Evolutionary conservation across 331 rosid species (phyloP), one percentile per base, ranked within the genome.

Genomic region (Pyrus hybrid): DNA sequence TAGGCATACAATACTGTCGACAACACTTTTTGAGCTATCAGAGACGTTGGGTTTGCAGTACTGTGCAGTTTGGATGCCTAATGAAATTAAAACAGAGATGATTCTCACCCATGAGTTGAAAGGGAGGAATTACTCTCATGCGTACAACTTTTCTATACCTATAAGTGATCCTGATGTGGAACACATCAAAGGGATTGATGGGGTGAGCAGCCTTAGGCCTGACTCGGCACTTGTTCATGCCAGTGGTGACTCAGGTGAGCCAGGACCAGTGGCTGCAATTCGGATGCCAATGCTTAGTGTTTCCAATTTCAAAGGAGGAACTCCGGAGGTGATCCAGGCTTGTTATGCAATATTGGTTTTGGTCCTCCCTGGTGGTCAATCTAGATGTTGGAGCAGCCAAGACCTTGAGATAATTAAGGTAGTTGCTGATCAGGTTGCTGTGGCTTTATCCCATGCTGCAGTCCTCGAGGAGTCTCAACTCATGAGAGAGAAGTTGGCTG

Each of bases 281-380:
- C 80, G 99, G 75, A 92, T 95, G 99, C 99, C 99, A 16, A 92
- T 95, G 99, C 92, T 95, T 68, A 91, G 96, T n/a, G 97, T 90
- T 71, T 86, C 85, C 68, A 89, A 95, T 79, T 95, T 95, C 72
- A 92, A 92, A 85, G 97, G 99, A 65, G 97, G 99, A 33, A 95
- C 99, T 25, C 99, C 99, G 3, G 99, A 95, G 87, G 47, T 86
- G 26, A 84, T 89, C n/a, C 92, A 87, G 57, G 76, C 97, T 29
- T 92, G 96, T 79, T 95, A 92, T 83, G 88, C 99, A 0, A 86
- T 95, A 73, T 71, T 95, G 82, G 97, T 92, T 83, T 86, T 95
- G 86, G 91, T 95, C 83, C 97, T 95, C 77, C 97, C 97, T 1
- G 75, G 80, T 14, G 96, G 90, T 58, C 91, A 84, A 57, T 89